Base-by-base conservation (phyloP, 805 yeast species). In the Alloascoidea africana region DNA sequence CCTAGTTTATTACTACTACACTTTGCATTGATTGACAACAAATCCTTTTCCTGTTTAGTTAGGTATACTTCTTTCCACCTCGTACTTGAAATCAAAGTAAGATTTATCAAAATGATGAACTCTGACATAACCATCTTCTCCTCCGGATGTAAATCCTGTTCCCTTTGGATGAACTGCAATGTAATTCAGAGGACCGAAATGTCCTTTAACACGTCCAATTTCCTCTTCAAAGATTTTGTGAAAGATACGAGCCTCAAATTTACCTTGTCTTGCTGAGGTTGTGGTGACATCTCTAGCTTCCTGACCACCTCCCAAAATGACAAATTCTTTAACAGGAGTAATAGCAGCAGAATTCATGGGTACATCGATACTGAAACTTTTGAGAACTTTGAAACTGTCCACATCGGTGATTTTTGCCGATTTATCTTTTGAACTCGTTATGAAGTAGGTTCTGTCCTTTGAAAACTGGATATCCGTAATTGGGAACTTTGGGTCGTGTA, bases 241-340 rank as follows among this genome's bases (percentile, higher is more conserved):
- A 63, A 77, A 85, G 58, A 91, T 83, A 63, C 95, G 75, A 27
- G 96, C 91, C 66, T 91, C 97, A 59, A 91, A 91, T 55, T 84
- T 84, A 65, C 98, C 98, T 60, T 89, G 94, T 36, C 79, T 68
- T 39, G 86, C 76, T 33, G 91, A 73, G 17, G 97, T 86, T n/a
- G 97, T 91, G 33, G 99, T 91, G 54, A 91, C 99, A 58, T 87
- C 94, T 60, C 86, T 76, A 32, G 98, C 97, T 52, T 86, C 97
- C 67, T 91, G 97, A 76, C 99, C 99, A 65, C 99, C 99, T 38
- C 97, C 98, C 44, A 91, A 68, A 36, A 91, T 78, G 44, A 91
- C 81, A 55, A 78, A 89, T 54, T 91, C 89, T 63, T 91, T 91
- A 41, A 76, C 66, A 17, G 97, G 93, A 13, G 98, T 87, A 48